Evolutionary conservation across 2,329 filamentous ascomycete species (phyloP), one percentile per base, ranked within the genome.

Genomic region (Aureobasidium subglaciale): DNA sequence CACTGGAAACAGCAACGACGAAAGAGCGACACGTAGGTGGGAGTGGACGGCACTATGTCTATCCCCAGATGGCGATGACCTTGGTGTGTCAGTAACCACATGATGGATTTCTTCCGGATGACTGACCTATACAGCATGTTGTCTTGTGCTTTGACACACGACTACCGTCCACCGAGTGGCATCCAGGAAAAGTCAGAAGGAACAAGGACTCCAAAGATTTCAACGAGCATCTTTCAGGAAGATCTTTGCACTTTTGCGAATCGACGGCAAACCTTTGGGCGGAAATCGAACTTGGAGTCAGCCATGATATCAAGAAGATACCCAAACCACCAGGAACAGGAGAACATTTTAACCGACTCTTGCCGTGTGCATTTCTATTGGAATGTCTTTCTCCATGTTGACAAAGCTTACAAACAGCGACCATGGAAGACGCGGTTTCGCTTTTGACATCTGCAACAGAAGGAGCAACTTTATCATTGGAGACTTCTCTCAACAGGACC

Each of bases 311-410:
- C 43, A 48, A 30, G 29, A 22, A 15, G 20, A 42, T 24, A 35
- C 34, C 18, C 20, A 48, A 48, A 30, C 29, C 34, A 48, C 29
- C 29, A 25, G 43, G 20, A 34, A 48, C 43, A 35, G 43, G 25
- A 35, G 35, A 48, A 49, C 32, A 7, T 37, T 27, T 49, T 32
- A 49, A 37, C 32, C 46, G 46, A 49, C 46, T 49, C 46, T 49
- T 37, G 46, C 46, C 46, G 34, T 38, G 22, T 49, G 22, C 46
- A 49, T 49, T 49, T 48, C 43, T 48, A 48, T 48, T 29, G 25
- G 35, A 24, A 48, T 35, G 13, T 30, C 34, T 34, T 30, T 48
- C 43, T 20, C 22, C 29, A 29, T 34, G 18, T 48, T 34, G 11
- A 4, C 24, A 32, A 45, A 20, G 41, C n/a, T 20, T 32, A 18